These are phyloP conservation scores for Skeletonema potamos DNA, from an alignment of 108 stramenopile genomes.

Conservation along the genomic window DNA sequence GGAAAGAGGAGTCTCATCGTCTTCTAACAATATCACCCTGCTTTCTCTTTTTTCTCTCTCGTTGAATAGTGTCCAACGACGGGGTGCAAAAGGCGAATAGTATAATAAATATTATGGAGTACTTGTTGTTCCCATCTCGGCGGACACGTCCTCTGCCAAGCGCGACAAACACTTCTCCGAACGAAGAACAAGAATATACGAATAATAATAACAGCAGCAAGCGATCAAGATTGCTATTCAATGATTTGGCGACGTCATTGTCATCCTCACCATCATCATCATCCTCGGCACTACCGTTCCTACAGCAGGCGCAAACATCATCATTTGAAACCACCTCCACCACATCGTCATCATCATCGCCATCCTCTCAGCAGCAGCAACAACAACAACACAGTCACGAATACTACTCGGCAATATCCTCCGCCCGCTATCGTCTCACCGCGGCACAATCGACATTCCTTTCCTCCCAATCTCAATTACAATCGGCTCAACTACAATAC, in stretches of 20 bases:
- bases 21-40: no score
- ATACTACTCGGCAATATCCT: constrained; percentile 1
- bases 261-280: neutral
- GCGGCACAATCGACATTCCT: neutral
- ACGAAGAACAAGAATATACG: no score
- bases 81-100: no score
- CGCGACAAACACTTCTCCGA: no score
- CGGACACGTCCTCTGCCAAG: no score
- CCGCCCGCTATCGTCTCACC: neutral
- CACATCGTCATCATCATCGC: neutral
- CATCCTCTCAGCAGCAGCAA: neutral
- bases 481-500: neutral
- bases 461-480: neutral
- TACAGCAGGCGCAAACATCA: neutral
- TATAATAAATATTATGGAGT: no score
- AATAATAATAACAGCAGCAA: neutral
- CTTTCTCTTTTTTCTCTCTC: no score
- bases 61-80: no score
- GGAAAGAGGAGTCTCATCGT: no score
- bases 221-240: neutral
- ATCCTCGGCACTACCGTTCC: neutral
- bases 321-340: neutral
- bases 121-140: no score
- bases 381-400: neutral
- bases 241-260: neutral